These are phyloP conservation scores for Hebeloma cylindrosporum DNA, from an alignment of 768 basidiomycete species.

Conservation along the genomic window DNA sequence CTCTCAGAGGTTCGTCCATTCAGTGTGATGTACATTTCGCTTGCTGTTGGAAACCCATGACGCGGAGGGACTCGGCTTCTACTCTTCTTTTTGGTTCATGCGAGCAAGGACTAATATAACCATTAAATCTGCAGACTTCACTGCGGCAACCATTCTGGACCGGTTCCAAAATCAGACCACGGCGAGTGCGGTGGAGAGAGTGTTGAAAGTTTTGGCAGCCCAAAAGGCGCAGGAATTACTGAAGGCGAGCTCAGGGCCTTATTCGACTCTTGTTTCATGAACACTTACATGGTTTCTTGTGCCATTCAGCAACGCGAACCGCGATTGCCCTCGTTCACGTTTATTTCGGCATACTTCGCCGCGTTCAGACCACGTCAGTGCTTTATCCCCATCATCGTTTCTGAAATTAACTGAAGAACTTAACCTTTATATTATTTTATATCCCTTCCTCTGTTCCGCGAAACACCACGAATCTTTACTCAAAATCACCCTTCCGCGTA, in stretches of 20 bases:
- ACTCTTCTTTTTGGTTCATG: neutral
- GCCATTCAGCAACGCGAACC: conserved; percentile 63
- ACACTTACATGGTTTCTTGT: neutral
- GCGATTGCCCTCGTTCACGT: conserved; percentile 83
- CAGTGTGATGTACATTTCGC: too few species aligned
- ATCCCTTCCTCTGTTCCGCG: too few species aligned
- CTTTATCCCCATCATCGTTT: neutral
- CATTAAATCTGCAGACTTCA: conserved; percentile 65
- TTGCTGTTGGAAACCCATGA: too few species aligned
- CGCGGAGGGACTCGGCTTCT: too few species aligned
- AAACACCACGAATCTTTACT: neutral
- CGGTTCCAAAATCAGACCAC: conserved; percentile 84
- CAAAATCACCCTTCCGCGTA: conserved; percentile 1
- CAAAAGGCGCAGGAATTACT: conserved; percentile 77
- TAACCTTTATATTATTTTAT: too few species aligned
- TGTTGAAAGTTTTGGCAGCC: conserved; percentile 78
- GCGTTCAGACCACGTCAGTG: conserved; percentile 88
- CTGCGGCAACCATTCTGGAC: conserved; percentile 94
- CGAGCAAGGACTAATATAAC: neutral
- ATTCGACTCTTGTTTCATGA: neutral
- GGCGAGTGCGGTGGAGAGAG: conserved; percentile 84
- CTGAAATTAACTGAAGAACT: neutral
- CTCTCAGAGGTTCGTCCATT: conserved; percentile 77
- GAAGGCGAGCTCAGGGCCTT: conserved; percentile 43
- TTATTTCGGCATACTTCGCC: conserved; percentile 94